phyloP scores from a whole-genome alignment of 495 filamentous ascomycete species.

The Talaromyces adpressus region DNA sequence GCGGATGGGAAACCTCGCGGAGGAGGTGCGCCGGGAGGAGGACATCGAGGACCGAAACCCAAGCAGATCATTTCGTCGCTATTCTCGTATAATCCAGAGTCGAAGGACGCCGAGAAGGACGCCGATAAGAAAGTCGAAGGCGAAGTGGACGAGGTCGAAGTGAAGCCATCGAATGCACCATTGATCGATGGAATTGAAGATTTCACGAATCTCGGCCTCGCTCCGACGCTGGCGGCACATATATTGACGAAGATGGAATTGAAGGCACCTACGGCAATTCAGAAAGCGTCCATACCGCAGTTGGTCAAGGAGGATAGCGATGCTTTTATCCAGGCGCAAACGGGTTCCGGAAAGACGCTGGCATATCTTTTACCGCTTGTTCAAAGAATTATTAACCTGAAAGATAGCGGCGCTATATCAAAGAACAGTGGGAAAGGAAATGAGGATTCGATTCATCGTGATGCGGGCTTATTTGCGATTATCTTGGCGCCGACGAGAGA shows the following conservation, averaged over 20 bases:
- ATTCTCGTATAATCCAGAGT: conserved; percentile 77
- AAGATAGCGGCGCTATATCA: conserved; percentile 14
- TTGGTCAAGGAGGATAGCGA: conserved; percentile 77
- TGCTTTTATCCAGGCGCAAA: conserved; percentile 95
- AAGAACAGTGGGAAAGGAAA: conserved; percentile 20
- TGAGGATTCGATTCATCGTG: conserved; percentile 54
- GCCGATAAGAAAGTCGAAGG: conserved; percentile 32
- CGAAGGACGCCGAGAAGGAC: conserved; percentile 36
- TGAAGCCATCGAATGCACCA: conserved; percentile 90
- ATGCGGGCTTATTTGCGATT: conserved; percentile 88
- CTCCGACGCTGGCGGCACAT: conserved; percentile 68
- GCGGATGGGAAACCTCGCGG: conserved; percentile 5
- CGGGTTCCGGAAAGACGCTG: conserved; percentile 93
- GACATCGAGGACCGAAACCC: conserved; percentile 18
- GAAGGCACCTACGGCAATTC: conserved; percentile 89
- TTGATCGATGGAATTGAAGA: conserved; percentile 73
- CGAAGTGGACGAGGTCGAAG: conserved; percentile 41
- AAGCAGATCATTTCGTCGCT: conserved; percentile 76
- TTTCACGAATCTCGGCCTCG: conserved; percentile 77
- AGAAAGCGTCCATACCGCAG: conserved; percentile 75
- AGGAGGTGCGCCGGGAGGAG: conserved; percentile 5
- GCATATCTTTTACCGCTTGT: conserved; percentile 90
- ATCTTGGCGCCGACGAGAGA: conserved; percentile 89
- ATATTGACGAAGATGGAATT: conserved; percentile 79
- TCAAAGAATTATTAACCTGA: conserved; percentile 64